phyloP scores from a whole-genome alignment of 768 basidiomycete species.

The Artomyces pyxidatus region DNA sequence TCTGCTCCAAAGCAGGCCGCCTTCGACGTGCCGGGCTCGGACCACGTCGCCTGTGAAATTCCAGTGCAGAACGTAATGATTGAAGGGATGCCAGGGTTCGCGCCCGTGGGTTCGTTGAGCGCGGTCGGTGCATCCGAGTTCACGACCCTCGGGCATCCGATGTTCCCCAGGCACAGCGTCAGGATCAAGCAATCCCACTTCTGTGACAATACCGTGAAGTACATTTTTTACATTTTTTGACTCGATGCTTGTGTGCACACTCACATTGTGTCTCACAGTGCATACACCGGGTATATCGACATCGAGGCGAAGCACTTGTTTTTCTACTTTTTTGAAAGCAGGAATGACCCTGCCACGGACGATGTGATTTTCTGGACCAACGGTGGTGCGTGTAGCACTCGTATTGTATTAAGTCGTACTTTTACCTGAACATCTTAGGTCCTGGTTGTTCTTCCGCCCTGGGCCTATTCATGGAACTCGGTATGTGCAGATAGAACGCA shows the following conservation, averaged over 20 bases:
- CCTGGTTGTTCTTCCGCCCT: constrained; percentile 23
- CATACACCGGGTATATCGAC: constrained; percentile 64
- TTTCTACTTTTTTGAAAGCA: constrained; percentile 55
- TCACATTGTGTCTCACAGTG: constrained; percentile 27
- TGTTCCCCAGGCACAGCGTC: constrained; percentile 35
- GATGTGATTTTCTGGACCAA: constrained; percentile 30
- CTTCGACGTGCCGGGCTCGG: too few relatives aligned
- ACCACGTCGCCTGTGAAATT: too few relatives aligned
- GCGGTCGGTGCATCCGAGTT: constrained; percentile 25
- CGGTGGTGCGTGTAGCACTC: constrained; percentile 25
- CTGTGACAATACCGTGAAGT: constrained; percentile 34
- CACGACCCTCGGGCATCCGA: constrained; percentile 33
- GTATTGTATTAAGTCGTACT: constrained; percentile 18
- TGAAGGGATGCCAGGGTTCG: not conserved
- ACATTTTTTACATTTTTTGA: constrained; percentile 3
- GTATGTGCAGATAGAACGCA: constrained; percentile 44
- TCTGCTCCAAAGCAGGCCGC: too few relatives aligned
- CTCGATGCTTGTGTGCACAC: not conserved
- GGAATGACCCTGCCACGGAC: constrained; percentile 25
- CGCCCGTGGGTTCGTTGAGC: constrained; percentile 5
- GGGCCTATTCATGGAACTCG: constrained; percentile 41
- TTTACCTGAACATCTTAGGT: not conserved
- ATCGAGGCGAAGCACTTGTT: constrained; percentile 56
- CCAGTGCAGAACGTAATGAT: too few relatives aligned
- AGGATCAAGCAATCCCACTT: constrained; percentile 34